Evolutionary conservation across 805 yeast genomes (phyloP), one percentile per base, ranked within the genome.

Genomic region (Wickerhamiella brachini): DNA sequence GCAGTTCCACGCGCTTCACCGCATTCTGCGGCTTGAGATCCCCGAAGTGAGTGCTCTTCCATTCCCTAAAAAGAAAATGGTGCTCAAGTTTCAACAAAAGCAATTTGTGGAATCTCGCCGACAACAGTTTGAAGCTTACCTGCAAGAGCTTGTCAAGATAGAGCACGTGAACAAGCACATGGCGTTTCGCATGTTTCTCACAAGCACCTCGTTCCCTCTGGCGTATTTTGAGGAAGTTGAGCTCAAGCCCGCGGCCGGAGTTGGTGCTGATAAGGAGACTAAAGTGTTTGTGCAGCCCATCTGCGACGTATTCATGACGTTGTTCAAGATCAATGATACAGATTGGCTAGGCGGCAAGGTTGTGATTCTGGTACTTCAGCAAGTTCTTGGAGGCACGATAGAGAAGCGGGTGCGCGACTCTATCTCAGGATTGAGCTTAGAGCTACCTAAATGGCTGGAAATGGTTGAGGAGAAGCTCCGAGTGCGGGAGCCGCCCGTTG

Each of bases 341-440:
- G 78, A 79, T 46, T 86, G 95, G 95, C 65, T 89, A 1, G 70
- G 95, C 49, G 97, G 95, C 0, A 71, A 88, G 44, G 95, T 96
- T 0, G 71, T 87, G 8, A 73, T 88, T 39, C 79, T 87, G 5
- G 78, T 89, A 3, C 67, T 89, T 49, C 96, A 88, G 64, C 95
- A 87, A 62, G 65, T 89, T 1, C 72, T 89, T 39, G 97, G 97
- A 0, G 84, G 90, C 1, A 83, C 96, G 0, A 81, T 89, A 49
- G 96, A 89, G 61, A 81, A 79, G 61, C 62, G 64, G 34, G 73
- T 79, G 4, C 67, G 80, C 42, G 75, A 71, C 21, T 39, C 50
- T 2, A 49, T 59, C 17, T 47, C 26, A 68, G 68, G 52, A 64
- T 77, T 31, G 68, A 70, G 39, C 59, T 1, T 2, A 1, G 26